Evolutionary conservation across 176 grass and related monocot species (phyloP), one percentile per base, ranked within the genome.

Genomic region (Raddia guianensis): DNA sequence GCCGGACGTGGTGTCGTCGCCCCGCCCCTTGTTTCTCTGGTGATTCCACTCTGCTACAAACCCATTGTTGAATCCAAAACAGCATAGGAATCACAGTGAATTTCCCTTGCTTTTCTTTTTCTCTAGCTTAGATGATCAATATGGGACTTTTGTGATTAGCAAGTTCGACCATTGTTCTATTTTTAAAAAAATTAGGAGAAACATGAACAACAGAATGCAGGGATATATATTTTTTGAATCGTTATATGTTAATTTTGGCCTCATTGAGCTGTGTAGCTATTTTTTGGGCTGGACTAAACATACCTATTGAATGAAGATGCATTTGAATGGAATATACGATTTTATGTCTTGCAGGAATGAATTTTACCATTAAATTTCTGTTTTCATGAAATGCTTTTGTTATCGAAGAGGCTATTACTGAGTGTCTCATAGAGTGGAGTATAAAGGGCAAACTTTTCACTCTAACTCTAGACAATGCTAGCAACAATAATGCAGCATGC

Each of bases 231-330:
- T 49, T 73, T 4, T 79, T 71, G 12, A 44, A 64, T 16, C 44
- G 2, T n/a, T 40, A n/a, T 76, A 62, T 48, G 48, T 13, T 63
- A 59, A 49, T 49, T 60, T 62, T 7, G 18, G n/a, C 50, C 2
- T 9, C 16, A 9, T 12, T 19, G 58, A 71, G 62, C 19, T 79
- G 60, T 79, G 58, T 79, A 53, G 57, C 7, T 19, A 12, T 69
- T 71, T 62, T 79, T 72, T 46, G 18, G 8, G 15, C 10, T 2
- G 6, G 46, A 43, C 52, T 51, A 54, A 27, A 14, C 5, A 37
- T 9, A 43, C 55, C 18, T 52, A 69, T 46, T 2, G 8, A 56
- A 68, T 56, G 20, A 81, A 50, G 14, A 61, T 62, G 37, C 19
- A 49, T 40, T 34, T 3, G 5, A 42, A n/a, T 47, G 48, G 19